Conservation (phyloP, 306 rosid species). For the Vicia villosa region DNA sequence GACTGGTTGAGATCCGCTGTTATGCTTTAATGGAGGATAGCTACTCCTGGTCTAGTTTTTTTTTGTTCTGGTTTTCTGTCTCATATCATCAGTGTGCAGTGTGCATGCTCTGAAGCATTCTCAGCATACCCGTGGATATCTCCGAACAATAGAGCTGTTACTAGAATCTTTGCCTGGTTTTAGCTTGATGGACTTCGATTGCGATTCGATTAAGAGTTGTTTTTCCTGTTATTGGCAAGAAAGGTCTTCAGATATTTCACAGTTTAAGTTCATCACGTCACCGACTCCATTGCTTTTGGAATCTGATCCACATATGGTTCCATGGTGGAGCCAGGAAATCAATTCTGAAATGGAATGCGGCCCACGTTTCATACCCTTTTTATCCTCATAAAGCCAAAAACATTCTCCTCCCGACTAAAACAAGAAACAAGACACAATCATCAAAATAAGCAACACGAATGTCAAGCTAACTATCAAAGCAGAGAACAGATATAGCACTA, state of each 20-base stretch:
- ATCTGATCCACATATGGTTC: slow-evolving; percentile 52
- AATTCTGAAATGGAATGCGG: slow-evolving; percentile 77
- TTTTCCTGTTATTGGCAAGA: too few relatives aligned
- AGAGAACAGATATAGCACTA: slow-evolving; percentile 37
- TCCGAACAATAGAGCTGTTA: too few relatives aligned
- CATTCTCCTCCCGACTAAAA: slow-evolving; percentile 62
- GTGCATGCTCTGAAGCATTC: too few relatives aligned
- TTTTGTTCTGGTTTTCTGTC: too few relatives aligned
- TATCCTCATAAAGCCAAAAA: slow-evolving; percentile 85
- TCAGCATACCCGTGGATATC: too few relatives aligned
- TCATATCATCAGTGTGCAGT: too few relatives aligned
- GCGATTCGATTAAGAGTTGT: too few relatives aligned
- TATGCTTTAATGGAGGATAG: too few relatives aligned
- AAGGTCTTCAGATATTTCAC: slow-evolving; percentile 74
- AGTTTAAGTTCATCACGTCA: slow-evolving; percentile 42
- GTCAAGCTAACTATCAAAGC: slow-evolving; percentile 28
- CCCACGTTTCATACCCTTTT: slow-evolving; percentile 68
- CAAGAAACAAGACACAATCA: slow-evolving; percentile 12
- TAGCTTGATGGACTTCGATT: too few relatives aligned
- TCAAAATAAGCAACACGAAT: slow-evolving; percentile 24
- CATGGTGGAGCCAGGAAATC: slow-evolving; percentile 71
- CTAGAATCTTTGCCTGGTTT: too few relatives aligned
- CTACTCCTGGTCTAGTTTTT: too few relatives aligned
- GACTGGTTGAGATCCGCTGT: too few relatives aligned
- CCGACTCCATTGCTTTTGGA: slow-evolving; percentile 46